Base-by-base conservation (phyloP, 140 eudicot genomes). In the Senecio squalidus region DNA sequence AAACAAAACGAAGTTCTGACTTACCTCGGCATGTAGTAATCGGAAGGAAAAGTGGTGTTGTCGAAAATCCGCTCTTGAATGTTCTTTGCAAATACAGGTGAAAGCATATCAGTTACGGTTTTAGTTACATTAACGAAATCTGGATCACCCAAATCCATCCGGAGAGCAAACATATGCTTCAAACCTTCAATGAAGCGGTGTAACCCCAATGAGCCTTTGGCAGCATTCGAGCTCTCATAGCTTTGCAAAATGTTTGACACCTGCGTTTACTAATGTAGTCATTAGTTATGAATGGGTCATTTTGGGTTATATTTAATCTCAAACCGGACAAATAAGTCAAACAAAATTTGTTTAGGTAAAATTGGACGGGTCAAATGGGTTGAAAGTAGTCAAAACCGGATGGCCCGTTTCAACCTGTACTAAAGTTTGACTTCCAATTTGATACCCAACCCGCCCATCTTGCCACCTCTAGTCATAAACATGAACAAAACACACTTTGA, bases 81-180 rank as follows among this genome's bases (percentile, higher is more conserved):
- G 7, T 20, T 60, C 73, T 78, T 74, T 0, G 97, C 97, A 8
- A 75, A 90, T 43, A 76, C 25, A 14, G 83, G 83, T 33, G 94
- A 86, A 62, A 84, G 88, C 97, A 90, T 86, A 34, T 90, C 83
- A 1, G 88, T 64, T 44, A 76, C 77, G 4, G 88, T 78, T 50
- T 65, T 78, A 24, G 66, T 70, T 65, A 90, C 68, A 45, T 90
- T 54, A 0, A 77, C 95, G 49, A 83, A 90, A 45, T 69, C 62
- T 0, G 97, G 97, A 34, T 90, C 97, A 3, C 97, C 97, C 31
- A 86, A 68, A 76, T 90, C 69, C 95, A 90, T 90, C 22, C 97
- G 71, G 39, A 90, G 30, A 14, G 94, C 90, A 71, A 78, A 76
- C 97, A 90, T 90, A 77, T 85, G 97, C 58, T 90, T 90, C 64